Percentiles rank a stretch among this genome's conserved stretches.
Conservation (phyloP, 768 basidiomycete genomes). For the Phylloporus arenicola region DNA sequence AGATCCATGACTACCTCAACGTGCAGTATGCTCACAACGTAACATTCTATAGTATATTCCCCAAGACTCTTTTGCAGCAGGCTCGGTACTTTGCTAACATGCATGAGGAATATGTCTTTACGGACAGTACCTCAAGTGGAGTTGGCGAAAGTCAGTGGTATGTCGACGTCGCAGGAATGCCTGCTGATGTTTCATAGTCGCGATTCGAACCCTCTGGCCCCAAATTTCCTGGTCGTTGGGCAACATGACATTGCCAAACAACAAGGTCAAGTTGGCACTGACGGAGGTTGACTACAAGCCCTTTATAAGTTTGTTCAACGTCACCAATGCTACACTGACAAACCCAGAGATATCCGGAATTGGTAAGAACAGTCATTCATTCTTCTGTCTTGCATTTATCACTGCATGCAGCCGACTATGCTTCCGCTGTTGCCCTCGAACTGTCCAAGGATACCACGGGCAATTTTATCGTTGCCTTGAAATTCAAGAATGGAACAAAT, state of each 20-base stretch:
- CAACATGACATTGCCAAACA: slow-evolving; percentile 66
- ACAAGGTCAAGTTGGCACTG: slow-evolving; percentile 71
- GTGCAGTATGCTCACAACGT: slow-evolving; percentile 74
- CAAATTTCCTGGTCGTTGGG: slow-evolving; percentile 68
- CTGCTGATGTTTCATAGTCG: slow-evolving; percentile 43
- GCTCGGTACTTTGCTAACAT: slow-evolving; percentile 70
- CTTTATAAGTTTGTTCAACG: slow-evolving; percentile 80
- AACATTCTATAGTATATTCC: slow-evolving; percentile 68
- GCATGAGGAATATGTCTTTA: slow-evolving; percentile 73
- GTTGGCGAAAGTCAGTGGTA: slow-evolving; percentile 67
- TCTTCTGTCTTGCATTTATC: background rate
- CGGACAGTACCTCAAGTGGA: slow-evolving; percentile 47
- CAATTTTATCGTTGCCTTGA: slow-evolving; percentile 68
- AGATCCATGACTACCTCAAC: slow-evolving; percentile 77
- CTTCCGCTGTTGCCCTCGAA: slow-evolving; percentile 70
- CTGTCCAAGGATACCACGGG: slow-evolving; percentile 58
- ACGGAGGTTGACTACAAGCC: slow-evolving; percentile 82
- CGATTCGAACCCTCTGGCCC: slow-evolving; percentile 70
- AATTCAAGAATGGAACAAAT: slow-evolving; percentile 74
- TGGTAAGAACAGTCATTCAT: slow-evolving; percentile 37
- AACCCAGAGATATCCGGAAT: slow-evolving; percentile 60
- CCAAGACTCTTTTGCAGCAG: slow-evolving; percentile 63
- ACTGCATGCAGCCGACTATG: slow-evolving; percentile 54
- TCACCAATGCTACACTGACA: slow-evolving; percentile 56
- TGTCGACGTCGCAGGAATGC: background rate